Base-by-base conservation (phyloP, 805 yeast genomes). In the Isabelozyma heimii region DNA sequence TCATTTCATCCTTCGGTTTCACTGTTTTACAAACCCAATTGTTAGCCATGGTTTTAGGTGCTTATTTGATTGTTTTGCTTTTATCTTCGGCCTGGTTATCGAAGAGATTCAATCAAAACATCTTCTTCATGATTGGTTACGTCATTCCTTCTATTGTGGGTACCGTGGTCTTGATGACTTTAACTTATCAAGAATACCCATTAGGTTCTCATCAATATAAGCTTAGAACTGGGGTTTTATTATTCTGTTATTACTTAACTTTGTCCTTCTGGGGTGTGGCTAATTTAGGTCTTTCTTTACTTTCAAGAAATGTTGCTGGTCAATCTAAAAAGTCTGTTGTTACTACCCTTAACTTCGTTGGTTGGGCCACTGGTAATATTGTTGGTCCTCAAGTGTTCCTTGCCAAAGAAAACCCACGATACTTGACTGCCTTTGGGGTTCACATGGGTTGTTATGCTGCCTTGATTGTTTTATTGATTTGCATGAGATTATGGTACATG, bases 1-100 rank as follows among this genome's bases (percentile, higher is more conserved):
- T 72, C 28, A 55, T 73, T 17, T 52, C 51, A 42, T 64, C 67
- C 20, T 70, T 65, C 51, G 74, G 74, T 1, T 72, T 62, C 55
- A 65, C 70, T 7, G 61, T 60, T 6, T 53, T 63, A 42, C 63
- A 62, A 47, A 49, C 62, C 44, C 66, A 66, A 8, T 56, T 62
- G 2, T 63, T 65, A 7, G 66, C 66, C 4, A 56, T 63, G 44
- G 70, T 69, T 9, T 57, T 62, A 30, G 52, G 58, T 16, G 65
- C 60, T 43, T 73, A 75, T 15, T 37, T 60, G 15, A 41, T 59
- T 17, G 56, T 61, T 1, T 43, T 64, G 14, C 42, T 43, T 26
- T 27, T 47, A 8, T 37, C 44, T 14, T 43, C 50, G 3, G 38
- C 50, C 17, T 47, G 42, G 42, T 33, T 45, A 13, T 30, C 47